phyloP scores from a whole-genome alignment of 495 filamentous ascomycete genomes.

The Cairneyella variabilis region DNA sequence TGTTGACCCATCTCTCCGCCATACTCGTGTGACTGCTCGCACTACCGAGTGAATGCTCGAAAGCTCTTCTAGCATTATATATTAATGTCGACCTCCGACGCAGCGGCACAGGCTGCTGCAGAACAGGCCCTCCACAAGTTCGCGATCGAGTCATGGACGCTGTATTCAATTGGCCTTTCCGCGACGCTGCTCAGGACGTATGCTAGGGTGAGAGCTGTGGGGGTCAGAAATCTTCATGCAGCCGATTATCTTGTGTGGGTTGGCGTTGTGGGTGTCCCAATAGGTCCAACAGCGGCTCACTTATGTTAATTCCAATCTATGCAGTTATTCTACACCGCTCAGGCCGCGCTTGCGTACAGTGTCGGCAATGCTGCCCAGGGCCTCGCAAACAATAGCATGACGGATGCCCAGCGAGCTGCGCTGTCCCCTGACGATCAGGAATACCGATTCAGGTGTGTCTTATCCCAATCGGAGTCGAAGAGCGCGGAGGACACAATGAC shows the following conservation, averaged over 20 bases:
- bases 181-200: slow-evolving; percentile 34
- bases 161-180: slow-evolving; percentile 37
- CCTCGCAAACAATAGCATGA: slow-evolving; percentile 61
- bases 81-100: no score
- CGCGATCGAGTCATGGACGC: slow-evolving; percentile 42
- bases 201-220: slow-evolving; percentile 32
- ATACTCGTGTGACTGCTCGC: no score
- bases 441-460: slow-evolving; percentile 33
- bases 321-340: slow-evolving; percentile 34
- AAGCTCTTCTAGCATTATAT: no score
- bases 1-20: no score
- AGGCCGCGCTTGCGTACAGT: slow-evolving; percentile 34
- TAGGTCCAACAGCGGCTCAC: not conserved
- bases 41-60: no score
- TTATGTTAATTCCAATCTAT: not conserved
- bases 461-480: not conserved
- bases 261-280: slow-evolving; percentile 32
- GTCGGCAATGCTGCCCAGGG: slow-evolving; percentile 44
- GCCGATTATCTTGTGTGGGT: slow-evolving; percentile 41
- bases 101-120: no score
- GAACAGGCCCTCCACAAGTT: slow-evolving; percentile 32
- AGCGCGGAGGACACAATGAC: not conserved
- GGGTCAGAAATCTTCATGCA: slow-evolving; percentile 29
- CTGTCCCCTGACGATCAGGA: slow-evolving; percentile 45
- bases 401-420: slow-evolving; percentile 41